Base-by-base conservation (phyloP, 2,329 filamentous ascomycete species). In the Sporothrix pseudoabietina region DNA sequence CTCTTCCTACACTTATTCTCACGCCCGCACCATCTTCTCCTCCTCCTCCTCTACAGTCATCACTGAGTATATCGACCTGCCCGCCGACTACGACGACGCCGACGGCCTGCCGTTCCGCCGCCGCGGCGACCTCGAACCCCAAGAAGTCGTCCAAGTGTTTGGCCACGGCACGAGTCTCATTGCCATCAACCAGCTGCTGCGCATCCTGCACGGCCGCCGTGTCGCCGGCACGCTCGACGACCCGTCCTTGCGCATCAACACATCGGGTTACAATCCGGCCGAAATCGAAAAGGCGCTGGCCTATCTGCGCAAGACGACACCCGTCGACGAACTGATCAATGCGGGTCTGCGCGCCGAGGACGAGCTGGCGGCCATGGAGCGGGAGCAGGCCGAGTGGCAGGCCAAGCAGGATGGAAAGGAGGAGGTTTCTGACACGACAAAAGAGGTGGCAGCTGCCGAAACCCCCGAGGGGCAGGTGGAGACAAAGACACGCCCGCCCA, bases 211-310 rank as follows among this genome's bases (percentile, higher is more conserved):
- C 78, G 89, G 89, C 9, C 85, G 88, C 49, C 84, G 89, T 55
- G 88, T 91, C 30, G 88, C 89, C 8, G 89, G 89, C 47, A 90
- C 89, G 3, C 82, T 91, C 57, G 85, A 88, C 12, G 89, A 91
- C 77, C 89, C 89, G 2, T 82, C 81, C 4, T 83, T 87, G 66
- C 80, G 81, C 49, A 75, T 80, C 35, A 85, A 88, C 75, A 89
- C 87, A 39, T 80, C 80, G 1, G 77, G 79, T 10, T 89, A 82
- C 76, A 80, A 81, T 9, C 71, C 79, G 2, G 74, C 79, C 1
- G 83, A 88, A 74, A 81, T 85, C 19, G 78, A 80, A 19, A 82
- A 77, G 57, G 89, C 84, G 0, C 80, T 91, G 72, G 80, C 80
- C 47, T 91, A 89, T 78, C 81, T 91, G 57, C 85, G 89, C 69